phyloP scores from a whole-genome alignment of 495 filamentous ascomycete species.

The Penicillium malachiteum region DNA sequence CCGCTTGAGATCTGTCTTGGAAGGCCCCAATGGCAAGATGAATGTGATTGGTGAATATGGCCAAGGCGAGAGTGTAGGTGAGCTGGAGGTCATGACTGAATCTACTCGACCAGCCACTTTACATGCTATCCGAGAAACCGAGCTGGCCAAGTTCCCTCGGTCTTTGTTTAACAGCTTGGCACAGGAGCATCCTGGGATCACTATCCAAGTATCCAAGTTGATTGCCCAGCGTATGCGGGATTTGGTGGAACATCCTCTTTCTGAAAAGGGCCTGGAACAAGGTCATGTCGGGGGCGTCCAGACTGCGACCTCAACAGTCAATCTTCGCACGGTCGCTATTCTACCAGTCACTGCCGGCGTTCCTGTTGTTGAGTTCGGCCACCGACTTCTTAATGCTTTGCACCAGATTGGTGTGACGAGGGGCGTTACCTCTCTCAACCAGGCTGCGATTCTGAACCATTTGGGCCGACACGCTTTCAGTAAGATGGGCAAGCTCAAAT shows the following conservation, averaged over 20 bases:
- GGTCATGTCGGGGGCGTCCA: slow-evolving; percentile 57
- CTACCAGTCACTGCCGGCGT: slow-evolving; percentile 88
- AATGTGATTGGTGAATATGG: slow-evolving; percentile 90
- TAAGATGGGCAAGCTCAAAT: slow-evolving; percentile 93
- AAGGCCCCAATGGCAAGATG: slow-evolving; percentile 76
- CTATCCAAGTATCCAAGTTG: slow-evolving; percentile 97
- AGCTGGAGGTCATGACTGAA: slow-evolving; percentile 96
- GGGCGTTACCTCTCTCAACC: slow-evolving; percentile 89
- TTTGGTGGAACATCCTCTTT: slow-evolving; percentile 75
- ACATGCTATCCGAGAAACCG: slow-evolving; percentile 94
- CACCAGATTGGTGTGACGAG: slow-evolving; percentile 84
- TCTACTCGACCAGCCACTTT: slow-evolving; percentile 83
- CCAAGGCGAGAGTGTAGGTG: slow-evolving; percentile 95
- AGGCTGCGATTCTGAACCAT: slow-evolving; percentile 90
- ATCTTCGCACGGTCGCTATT: slow-evolving; percentile 89
- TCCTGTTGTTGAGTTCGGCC: slow-evolving; percentile 92
- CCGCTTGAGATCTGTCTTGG: slow-evolving; percentile 74
- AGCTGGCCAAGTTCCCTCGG: slow-evolving; percentile 92
- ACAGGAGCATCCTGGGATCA: slow-evolving; percentile 95
- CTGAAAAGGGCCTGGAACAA: slow-evolving; percentile 62
- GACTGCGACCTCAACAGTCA: slow-evolving; percentile 80
- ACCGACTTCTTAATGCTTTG: slow-evolving; percentile 80
- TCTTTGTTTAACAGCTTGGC: slow-evolving; percentile 97
- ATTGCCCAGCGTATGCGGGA: slow-evolving; percentile 94
- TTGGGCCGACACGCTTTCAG: slow-evolving; percentile 94